These are phyloP conservation scores for Puccinellia tenuiflora DNA, from an alignment of 176 grass and related monocot genomes.

Conservation along the genomic window DNA sequence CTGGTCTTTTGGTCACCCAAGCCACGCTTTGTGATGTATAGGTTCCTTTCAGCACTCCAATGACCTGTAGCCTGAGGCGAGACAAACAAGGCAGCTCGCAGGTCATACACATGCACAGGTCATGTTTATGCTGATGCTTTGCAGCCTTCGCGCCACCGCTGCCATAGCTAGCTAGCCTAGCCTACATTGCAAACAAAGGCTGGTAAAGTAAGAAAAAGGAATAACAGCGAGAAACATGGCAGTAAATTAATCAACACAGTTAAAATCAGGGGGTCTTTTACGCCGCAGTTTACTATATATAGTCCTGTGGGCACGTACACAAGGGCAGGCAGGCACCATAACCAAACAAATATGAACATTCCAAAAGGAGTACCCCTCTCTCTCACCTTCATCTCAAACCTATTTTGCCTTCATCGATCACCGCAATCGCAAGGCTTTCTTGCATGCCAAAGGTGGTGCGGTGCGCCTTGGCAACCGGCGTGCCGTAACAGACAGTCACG, in stretches of 20 bases:
- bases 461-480: constrained; percentile 27
- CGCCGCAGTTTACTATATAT: too few relatives aligned
- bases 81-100: constrained; percentile 15
- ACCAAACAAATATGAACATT: constrained; percentile 45
- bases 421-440: background rate
- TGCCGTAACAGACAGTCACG: background rate
- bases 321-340: background rate
- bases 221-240: background rate
- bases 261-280: background rate
- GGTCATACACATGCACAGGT: background rate
- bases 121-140: constrained; percentile 14
- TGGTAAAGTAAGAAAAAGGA: background rate
- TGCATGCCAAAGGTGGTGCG: constrained; percentile 4
- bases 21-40: background rate
- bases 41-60: constrained; percentile 17
- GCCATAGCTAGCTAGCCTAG: background rate
- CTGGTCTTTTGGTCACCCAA: background rate
- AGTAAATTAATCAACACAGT: background rate
- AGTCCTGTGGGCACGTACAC: background rate
- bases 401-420: background rate
- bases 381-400: background rate
- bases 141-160: constrained; percentile 6
- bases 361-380: constrained; percentile 6
- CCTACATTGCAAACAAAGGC: background rate
- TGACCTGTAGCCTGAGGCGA: constrained; percentile 25